Base-by-base conservation (phyloP, 1,139 yeast genomes). In the Yamadazyma triangularis region DNA sequence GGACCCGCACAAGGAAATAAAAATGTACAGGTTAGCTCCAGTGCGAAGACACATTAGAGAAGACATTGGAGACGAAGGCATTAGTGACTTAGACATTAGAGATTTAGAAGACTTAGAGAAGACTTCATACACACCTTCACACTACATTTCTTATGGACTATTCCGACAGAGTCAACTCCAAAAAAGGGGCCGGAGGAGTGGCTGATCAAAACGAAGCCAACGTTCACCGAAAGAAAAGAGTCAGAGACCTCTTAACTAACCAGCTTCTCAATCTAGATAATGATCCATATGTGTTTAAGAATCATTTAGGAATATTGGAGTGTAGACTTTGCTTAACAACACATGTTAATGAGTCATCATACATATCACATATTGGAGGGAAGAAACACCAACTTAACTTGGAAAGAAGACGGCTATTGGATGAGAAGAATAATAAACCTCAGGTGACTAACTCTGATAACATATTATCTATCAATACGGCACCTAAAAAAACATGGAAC, bases 291-390 rank as follows among this genome's bases (percentile, higher is more conserved):
- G 83, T 84, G 12, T 73, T 77, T 53, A 70, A 76, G 42, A 85
- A 83, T 50, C 87, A 81, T 46, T 56, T 79, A 13, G 95, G 95
- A 2, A 58, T 77, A 28, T 61, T 80, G 19, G 95, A 86, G 49
- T 87, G 96, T 51, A 67, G 73, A 27, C 62, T 86, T 20, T 87
- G 96, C 50, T 56, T 78, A 20, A 86, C 95, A 1, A 70, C 83
- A 0, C 95, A 86, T 54, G 64, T 71, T 16, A 74, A 78, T 20
- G 89, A 82, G 38, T 73, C 85, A 10, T 79, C 88, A 7, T 87
- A 84, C 48, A 62, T 86, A 12, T 70, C 88, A 2, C 96, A 87
- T 47, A 69, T 88, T 4, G 83, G 86, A 28, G 95, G 95, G 3
- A 68, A 73, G 38, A 81, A 80, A 51, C 96, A 87, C 52, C 83